Base-by-base conservation (phyloP, 257 asterid genomes). In the Nicotiana undulata region DNA sequence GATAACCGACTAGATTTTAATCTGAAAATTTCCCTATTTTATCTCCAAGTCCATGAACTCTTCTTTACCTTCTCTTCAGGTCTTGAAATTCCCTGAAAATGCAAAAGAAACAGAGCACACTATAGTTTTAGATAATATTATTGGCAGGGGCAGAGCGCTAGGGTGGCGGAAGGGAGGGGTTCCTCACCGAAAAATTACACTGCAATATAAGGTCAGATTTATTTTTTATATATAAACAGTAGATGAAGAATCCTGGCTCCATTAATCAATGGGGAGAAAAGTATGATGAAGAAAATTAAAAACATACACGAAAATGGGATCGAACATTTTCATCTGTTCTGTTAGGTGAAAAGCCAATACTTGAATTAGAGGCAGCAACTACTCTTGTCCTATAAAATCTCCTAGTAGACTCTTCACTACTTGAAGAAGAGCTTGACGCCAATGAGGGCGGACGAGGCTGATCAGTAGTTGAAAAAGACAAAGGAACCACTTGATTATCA, bases 401-500 rank as follows among this genome's bases (percentile, higher is more conserved):
- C n/a, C 56, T 82, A 9, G 80, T 80, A 3, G 89, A 83, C 26
- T 83, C 89, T 78, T 83, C 87, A 20, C 88, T 86, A 77, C 85
- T 75, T 3, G 92, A 85, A 53, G 92, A 85, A 53, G 92, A 89
- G 22, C 85, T 81, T 8, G 92, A 86, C 17, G 85, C 68, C 22
- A 58, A n/a, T 56, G 88, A 55, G 0, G 88, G 91, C 52, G 88
- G 84, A 52, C 65, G 66, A 29, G 53, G 80, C 18, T 77, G 80
- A 49, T 72, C 78, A 22, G 64, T 15, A 75, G 91, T 28, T 15
- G 84, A 46, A 16, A 85, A 64, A 60, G 81, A 85, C 51, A 91
- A 72, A 24, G 97, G 98, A 81, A 93, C 97, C 64, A 93, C 94
- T 85, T 93, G 98, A 81, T 89, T 89, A 49, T 93, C 96, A n/a